phyloP scores from a whole-genome alignment of 164 flowering plant genomes.

The Aristolochia californica region DNA sequence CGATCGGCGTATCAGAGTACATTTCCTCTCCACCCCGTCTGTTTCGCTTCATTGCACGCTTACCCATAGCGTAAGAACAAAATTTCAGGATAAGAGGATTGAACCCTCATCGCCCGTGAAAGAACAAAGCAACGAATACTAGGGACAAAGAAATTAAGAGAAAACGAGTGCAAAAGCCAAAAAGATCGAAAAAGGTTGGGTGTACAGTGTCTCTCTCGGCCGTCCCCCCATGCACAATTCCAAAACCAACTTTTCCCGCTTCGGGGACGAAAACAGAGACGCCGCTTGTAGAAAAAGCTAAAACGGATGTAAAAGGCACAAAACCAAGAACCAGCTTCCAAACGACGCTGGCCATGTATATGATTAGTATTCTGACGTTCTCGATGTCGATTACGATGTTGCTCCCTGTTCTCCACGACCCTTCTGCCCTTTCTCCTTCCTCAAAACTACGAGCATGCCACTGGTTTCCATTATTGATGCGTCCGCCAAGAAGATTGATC shows the following conservation, averaged over 20 bases:
- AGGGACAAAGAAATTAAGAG: not conserved
- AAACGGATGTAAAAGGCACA: not conserved
- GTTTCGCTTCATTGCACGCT: too few relatives aligned
- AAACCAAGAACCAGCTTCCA: not conserved
- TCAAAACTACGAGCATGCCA: not conserved
- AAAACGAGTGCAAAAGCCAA: not conserved
- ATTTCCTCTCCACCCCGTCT: too few relatives aligned
- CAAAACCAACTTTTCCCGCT: constrained; percentile 5
- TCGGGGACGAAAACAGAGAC: constrained; percentile 1
- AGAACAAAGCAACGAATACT: too few relatives aligned
- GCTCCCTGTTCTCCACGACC: not conserved
- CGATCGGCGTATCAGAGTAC: too few relatives aligned
- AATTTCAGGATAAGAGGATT: too few relatives aligned
- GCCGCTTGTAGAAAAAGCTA: not conserved
- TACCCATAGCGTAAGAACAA: too few relatives aligned
- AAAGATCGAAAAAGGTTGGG: not conserved
- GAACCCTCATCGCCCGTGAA: too few relatives aligned
- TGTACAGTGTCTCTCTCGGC: too few relatives aligned
- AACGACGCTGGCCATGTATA: not conserved
- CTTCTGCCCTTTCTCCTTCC: not conserved
- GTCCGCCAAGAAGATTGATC: too few relatives aligned
- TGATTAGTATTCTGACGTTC: constrained; percentile 8
- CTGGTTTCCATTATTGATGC: too few relatives aligned
- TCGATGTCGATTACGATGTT: not conserved
- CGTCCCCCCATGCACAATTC: not conserved